Base-by-base conservation (phyloP, 31 red algal species). In the Asparagopsis taxiformis region DNA sequence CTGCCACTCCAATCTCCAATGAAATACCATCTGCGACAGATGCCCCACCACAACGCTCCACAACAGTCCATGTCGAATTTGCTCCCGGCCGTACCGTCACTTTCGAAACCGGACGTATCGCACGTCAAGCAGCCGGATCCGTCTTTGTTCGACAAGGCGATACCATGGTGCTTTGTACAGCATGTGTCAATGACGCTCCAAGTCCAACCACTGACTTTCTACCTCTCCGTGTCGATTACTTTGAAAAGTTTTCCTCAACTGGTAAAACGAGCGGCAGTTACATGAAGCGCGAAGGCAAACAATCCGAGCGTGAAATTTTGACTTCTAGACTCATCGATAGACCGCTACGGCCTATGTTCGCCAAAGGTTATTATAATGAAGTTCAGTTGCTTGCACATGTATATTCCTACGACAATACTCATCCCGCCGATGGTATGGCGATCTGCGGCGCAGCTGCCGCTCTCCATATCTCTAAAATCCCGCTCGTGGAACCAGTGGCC, bases 91-190 rank as follows among this genome's bases (percentile, higher is more conserved):
- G n/a, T n/a, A n/a, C n/a, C n/a, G n/a, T n/a, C n/a, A n/a, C n/a
- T n/a, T 85, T 97, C 59, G 91, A 98, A 74, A 98, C 91, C 20
- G 94, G 94, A 0, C 51, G 55, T 30, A 52, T 98, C 30, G 93
- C 85, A 24, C 56, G 86, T 2, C 91, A 91, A 50, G 94, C 94
- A 21, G 91, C 60, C 34, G 94, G 91, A 17, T 70, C 90, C n/a
- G 94, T 98, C 41, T 48, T 67, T 23, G 78, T 94, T n/a, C 84
- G 86, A 16, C 34, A 31, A 41, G 90, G 94, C 19, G 88, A 85
- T 55, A 94, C 94, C 7, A 59, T 94, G 1, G 73, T 98, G 3
- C 78, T 85, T 51, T 90, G 78, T 57, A 91, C 94, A 7, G 89
- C 84, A 2, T 94, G 85, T 51, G 60, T 64, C 21, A 70, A 67